Evolutionary conservation across 2,329 filamentous ascomycete genomes (phyloP), one percentile per base, ranked within the genome.

Genomic region (Sclerotinia glacialis): DNA sequence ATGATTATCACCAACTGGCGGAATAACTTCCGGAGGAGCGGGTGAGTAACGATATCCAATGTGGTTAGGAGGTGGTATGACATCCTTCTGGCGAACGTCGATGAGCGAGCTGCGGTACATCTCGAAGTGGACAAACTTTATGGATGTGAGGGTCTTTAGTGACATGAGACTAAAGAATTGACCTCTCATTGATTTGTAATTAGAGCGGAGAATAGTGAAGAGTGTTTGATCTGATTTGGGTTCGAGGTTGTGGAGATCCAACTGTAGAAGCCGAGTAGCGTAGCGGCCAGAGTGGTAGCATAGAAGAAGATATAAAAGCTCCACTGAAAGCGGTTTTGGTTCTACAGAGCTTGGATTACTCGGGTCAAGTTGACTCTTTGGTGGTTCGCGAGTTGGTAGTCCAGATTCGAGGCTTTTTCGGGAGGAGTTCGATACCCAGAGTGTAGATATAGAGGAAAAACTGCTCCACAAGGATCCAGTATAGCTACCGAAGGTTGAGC

Each of bases 121-220:
- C 37, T 72, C 68, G 47, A 73, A 73, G 5, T 67, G 46, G 0
- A 72, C 71, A 26, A 73, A 73, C 23, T 71, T 72, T 49, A 73
- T 71, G n/a, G 59, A 66, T 31, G 23, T 44, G 3, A 72, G 62
- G 3, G 52, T 70, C 7, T 66, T 62, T 0, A 73, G 49, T 2
- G 71, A 72, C 6, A 70, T n/a, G 2, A 18, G 50, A 1, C 60
- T 67, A 0, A 58, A 9, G 47, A 54, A 71, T 40, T 23, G 56
- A 31, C 66, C 58, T 21, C 65, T 54, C 64, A 70, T 67, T 2
- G 44, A 49, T 11, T 42, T 47, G 26, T 73, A 72, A 5, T 65
- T 56, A 2, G 9, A 7, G 2, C 69, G 60, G 1, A 72, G 61
- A 18, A 69, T 14, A 31, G 63, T 62, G 62, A 73, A 73, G 12